phyloP scores from a whole-genome alignment of 202 grass and related monocot species.

The Miscanthus sacchariflorus region DNA sequence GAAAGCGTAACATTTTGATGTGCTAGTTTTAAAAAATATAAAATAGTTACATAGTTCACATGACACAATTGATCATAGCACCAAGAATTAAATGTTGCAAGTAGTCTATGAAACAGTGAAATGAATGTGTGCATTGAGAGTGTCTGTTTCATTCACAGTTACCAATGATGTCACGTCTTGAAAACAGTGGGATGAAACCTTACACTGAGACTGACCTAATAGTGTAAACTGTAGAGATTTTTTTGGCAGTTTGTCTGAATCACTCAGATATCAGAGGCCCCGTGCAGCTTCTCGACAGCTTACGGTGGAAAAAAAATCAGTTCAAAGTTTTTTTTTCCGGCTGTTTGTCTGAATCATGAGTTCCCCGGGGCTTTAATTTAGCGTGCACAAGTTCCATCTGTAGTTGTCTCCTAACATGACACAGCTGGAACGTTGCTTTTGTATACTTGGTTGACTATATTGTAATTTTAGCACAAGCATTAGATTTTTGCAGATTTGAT shows the following conservation, averaged over 20 bases:
- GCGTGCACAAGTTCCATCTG: neutral
- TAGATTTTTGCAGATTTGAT: constrained; percentile 13
- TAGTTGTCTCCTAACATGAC: neutral
- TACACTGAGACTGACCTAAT: neutral
- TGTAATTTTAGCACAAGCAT: constrained; percentile 11
- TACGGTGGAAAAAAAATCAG: neutral
- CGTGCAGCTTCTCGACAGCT: neutral
- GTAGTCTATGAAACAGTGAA: no score
- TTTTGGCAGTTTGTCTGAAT: neutral
- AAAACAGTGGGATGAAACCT: no score
- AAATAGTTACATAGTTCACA: no score
- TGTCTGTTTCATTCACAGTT: no score
- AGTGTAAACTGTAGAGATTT: neutral
- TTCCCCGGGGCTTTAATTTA: neutral
- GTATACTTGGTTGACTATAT: neutral
- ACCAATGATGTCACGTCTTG: no score
- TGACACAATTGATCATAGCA: no score
- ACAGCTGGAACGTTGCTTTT: neutral
- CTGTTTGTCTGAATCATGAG: neutral
- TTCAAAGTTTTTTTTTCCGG: neutral
- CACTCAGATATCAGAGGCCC: neutral
- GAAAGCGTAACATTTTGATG: no score
- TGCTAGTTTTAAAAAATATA: no score
- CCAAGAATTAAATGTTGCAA: no score
- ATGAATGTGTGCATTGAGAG: no score